A percentile compares a stretch with the other conserved stretches of the same genome.
Evolutionary conservation across 140 eudicot genomes (phyloP).

Genomic region (Stevia rebaudiana): DNA sequence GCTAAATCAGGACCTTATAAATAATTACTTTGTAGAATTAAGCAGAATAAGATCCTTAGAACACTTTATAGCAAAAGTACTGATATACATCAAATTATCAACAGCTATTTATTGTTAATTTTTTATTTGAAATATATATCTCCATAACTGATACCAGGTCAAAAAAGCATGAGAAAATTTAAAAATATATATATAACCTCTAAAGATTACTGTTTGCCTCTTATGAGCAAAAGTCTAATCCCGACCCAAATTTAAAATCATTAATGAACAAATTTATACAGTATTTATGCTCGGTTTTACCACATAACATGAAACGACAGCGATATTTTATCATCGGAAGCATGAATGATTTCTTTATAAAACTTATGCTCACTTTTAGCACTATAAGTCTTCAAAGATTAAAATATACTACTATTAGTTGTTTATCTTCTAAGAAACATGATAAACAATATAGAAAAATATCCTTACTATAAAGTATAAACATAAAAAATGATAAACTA

Average conservation of each 20-base stretch:
- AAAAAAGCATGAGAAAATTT: background rate
- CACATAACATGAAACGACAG: background rate
- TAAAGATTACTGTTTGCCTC: background rate
- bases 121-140: background rate
- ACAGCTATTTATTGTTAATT: background rate
- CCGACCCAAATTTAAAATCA: background rate
- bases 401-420: background rate
- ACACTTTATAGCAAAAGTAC: background rate
- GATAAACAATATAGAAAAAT: background rate
- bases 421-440: background rate
- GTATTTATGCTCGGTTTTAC: background rate
- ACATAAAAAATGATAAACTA: background rate
- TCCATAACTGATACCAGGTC: background rate
- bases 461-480: background rate
- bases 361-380: background rate
- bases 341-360: background rate
- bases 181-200: background rate
- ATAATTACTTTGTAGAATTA: background rate
- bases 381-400: background rate
- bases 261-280: background rate
- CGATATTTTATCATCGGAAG: background rate
- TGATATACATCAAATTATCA: background rate
- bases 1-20: slow-evolving; percentile 1
- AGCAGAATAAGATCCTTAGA: background rate
- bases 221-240: background rate